A percentile compares a stretch with the other conserved stretches of the same genome.
Evolutionary conservation across 2,329 filamentous ascomycete species (phyloP).

Genomic region (Neonectria coccinea): DNA sequence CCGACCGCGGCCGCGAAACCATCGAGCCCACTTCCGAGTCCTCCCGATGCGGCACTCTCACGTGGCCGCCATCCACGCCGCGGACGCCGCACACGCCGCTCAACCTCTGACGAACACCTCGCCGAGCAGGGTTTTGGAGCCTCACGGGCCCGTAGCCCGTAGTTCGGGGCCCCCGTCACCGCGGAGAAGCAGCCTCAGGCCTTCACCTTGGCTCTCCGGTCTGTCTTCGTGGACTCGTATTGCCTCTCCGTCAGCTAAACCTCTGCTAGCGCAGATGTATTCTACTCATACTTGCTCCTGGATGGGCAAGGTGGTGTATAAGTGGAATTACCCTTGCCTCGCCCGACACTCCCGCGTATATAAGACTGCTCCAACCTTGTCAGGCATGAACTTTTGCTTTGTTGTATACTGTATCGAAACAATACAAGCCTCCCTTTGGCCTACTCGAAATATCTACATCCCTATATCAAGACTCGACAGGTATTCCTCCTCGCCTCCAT

Average conservation of each 20-base stretch:
- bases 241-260: constrained; percentile 27
- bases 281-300: constrained; percentile 21
- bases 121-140: constrained; percentile 1
- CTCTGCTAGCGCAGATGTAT: constrained; percentile 15
- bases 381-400: constrained; percentile 28
- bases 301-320: neutral
- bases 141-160: constrained; percentile 5
- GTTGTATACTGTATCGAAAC: constrained; percentile 22
- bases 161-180: constrained; percentile 14
- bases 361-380: constrained; percentile 34
- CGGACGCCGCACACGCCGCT: neutral
- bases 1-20: constrained; percentile 10
- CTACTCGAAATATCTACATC: neutral
- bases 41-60: constrained; percentile 39
- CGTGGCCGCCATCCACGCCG: constrained; percentile 27
- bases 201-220: constrained; percentile 32
- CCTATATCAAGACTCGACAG: constrained; percentile 22
- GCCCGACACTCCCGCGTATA: constrained; percentile 26
- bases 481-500: constrained; percentile 35
- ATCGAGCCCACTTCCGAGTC: constrained; percentile 34
- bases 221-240: constrained; percentile 41
- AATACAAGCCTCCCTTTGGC: constrained; percentile 12
- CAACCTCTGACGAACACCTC: neutral
- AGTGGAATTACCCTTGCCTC: neutral
- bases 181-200: neutral